Percentiles rank a stretch among this genome's conserved stretches.
Evolutionary conservation across 495 filamentous ascomycete species (phyloP).

Genomic region (Aspergillus diversus): DNA sequence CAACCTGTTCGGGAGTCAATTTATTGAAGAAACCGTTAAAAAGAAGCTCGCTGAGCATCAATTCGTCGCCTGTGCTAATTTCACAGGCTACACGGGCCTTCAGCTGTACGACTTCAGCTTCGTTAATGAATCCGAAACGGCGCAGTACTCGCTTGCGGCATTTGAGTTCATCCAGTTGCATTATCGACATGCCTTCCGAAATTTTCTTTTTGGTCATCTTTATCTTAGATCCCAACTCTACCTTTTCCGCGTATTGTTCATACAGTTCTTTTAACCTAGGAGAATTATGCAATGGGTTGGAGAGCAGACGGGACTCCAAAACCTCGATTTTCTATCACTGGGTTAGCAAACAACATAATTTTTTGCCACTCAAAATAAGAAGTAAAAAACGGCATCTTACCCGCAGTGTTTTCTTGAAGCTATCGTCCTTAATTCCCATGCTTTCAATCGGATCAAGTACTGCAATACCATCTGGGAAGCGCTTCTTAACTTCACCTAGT

Average conservation of each 20-base stretch:
- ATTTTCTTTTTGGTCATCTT: slow-evolving; percentile 88
- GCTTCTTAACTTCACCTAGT: slow-evolving; percentile 73
- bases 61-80: slow-evolving; percentile 90
- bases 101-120: slow-evolving; percentile 88
- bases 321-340: slow-evolving; percentile 83
- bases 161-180: slow-evolving; percentile 95
- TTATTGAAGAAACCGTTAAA: slow-evolving; percentile 99
- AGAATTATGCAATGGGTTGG: slow-evolving; percentile 88
- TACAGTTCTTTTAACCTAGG: slow-evolving; percentile 80
- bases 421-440: slow-evolving; percentile 89
- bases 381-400: slow-evolving; percentile 36
- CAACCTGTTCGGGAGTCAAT: slow-evolving; percentile 81
- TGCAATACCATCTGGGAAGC: slow-evolving; percentile 92
- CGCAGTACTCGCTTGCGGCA: slow-evolving; percentile 94
- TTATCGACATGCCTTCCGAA: slow-evolving; percentile 74
- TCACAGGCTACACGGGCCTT: slow-evolving; percentile 97
- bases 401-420: slow-evolving; percentile 88
- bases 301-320: slow-evolving; percentile 84
- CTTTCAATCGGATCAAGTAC: slow-evolving; percentile 90
- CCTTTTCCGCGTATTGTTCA: slow-evolving; percentile 80
- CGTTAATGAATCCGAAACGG: slow-evolving; percentile 93
- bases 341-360: slow-evolving; percentile 17
- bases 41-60: slow-evolving; percentile 87
- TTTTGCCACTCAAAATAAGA: neutral
- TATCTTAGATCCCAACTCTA: slow-evolving; percentile 73